Conservation (phyloP, 257 asterid species). For the Jasminum sambac region DNA sequence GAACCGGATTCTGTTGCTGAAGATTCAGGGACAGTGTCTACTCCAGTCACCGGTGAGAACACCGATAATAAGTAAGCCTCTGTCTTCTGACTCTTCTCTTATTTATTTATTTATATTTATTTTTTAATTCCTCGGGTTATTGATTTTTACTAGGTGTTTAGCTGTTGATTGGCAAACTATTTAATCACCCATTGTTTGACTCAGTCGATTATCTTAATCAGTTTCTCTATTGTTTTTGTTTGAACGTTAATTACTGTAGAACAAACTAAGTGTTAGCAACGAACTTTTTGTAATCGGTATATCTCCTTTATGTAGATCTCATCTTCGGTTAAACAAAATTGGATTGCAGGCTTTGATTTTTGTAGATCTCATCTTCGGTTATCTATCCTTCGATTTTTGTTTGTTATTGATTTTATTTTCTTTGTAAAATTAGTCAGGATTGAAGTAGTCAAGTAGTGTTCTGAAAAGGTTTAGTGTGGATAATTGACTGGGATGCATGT, state of each 20-base stretch:
- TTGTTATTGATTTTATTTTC: background rate
- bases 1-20: no score
- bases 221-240: background rate
- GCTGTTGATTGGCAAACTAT: background rate
- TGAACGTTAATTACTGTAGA: background rate
- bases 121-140: no score
- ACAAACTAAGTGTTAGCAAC: background rate
- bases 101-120: no score
- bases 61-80: no score
- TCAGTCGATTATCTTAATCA: background rate
- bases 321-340: no score
- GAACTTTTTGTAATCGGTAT: background rate
- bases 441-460: background rate
- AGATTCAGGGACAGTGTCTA: no score
- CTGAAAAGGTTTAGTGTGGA: background rate
- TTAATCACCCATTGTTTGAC: background rate
- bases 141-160: background rate
- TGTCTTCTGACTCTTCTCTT: no score
- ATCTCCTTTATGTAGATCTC: background rate
- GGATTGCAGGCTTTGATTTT: no score
- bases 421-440: background rate
- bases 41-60: no score
- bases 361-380: no score
- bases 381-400: background rate
- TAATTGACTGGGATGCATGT: background rate